Evolutionary conservation across 2,329 filamentous ascomycete species (phyloP).

Genomic region (Trichoderma hamatum): DNA sequence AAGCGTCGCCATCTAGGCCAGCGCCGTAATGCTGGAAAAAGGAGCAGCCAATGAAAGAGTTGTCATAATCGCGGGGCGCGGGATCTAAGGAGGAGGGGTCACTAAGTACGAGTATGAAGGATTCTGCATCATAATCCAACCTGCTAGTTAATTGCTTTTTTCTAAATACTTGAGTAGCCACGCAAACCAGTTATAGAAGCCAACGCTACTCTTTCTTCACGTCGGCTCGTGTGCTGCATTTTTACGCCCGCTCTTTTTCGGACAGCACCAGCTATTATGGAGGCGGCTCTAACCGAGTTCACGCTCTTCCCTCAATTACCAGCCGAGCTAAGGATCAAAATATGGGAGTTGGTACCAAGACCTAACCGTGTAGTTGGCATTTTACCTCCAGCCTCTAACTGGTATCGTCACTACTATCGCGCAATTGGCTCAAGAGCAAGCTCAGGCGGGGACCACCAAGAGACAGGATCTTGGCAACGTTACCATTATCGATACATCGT

Average conservation of each 20-base stretch:
- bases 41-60: background rate
- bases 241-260: background rate
- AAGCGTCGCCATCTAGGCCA: background rate
- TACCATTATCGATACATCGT: constrained; percentile 18
- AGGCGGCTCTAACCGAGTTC: background rate
- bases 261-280: background rate
- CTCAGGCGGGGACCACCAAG: background rate
- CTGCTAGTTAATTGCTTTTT: background rate
- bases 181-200: background rate
- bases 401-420: constrained; percentile 17
- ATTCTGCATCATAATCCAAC: background rate
- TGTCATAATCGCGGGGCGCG: background rate
- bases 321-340: constrained; percentile 9
- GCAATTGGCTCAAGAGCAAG: constrained; percentile 4
- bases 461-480: background rate
- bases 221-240: background rate
- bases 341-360: constrained; percentile 15
- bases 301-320: background rate
- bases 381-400: constrained; percentile 5
- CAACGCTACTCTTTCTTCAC: background rate
- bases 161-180: background rate
- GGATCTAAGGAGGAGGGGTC: constrained; percentile 3
- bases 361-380: constrained; percentile 11
- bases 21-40: background rate
- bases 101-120: background rate